Conservation (phyloP, 495 filamentous ascomycete genomes). For the Staphylotrichum longicolle region DNA sequence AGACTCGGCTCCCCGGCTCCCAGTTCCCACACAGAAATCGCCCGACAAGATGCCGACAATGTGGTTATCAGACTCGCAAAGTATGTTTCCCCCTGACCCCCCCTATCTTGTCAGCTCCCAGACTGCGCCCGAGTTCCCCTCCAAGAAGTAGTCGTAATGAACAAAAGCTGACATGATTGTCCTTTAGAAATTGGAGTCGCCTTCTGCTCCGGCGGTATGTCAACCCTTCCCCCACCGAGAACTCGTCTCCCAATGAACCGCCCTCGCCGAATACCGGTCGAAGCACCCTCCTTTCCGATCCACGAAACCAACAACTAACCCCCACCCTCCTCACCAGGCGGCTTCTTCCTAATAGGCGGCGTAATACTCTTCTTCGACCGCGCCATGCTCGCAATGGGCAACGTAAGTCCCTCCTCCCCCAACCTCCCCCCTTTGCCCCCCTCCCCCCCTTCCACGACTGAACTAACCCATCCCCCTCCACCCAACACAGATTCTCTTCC, state of each 20-base stretch:
- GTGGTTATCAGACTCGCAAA: slow-evolving; percentile 96
- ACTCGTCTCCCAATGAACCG: no score
- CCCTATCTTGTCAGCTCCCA: neutral
- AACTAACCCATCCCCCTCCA: slow-evolving; percentile 51
- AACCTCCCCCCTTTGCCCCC: neutral
- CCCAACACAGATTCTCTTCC: slow-evolving; percentile 80
- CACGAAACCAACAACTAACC: slow-evolving; percentile 1
- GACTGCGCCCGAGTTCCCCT: neutral
- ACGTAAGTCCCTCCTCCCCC: slow-evolving; percentile 52
- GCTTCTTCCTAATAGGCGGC: slow-evolving; percentile 88
- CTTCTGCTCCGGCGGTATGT: slow-evolving; percentile 94
- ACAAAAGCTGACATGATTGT: slow-evolving; percentile 27
- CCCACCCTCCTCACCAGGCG: slow-evolving; percentile 52
- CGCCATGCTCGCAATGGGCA: slow-evolving; percentile 64
- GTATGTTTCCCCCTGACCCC: slow-evolving; percentile 50
- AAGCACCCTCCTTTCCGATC: neutral
- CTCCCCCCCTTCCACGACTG: neutral
- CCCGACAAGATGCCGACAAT: slow-evolving; percentile 55
- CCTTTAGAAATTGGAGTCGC: slow-evolving; percentile 83
- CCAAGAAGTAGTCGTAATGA: neutral
- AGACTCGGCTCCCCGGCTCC: neutral
- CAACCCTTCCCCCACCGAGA: neutral
- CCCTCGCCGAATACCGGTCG: neutral
- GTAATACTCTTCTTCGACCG: slow-evolving; percentile 97
- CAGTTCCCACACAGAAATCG: neutral